Percentiles rank a stretch among this genome's conserved stretches.
Evolutionary conservation across 805 yeast genomes (phyloP).

Genomic region (Pichia manshurica): DNA sequence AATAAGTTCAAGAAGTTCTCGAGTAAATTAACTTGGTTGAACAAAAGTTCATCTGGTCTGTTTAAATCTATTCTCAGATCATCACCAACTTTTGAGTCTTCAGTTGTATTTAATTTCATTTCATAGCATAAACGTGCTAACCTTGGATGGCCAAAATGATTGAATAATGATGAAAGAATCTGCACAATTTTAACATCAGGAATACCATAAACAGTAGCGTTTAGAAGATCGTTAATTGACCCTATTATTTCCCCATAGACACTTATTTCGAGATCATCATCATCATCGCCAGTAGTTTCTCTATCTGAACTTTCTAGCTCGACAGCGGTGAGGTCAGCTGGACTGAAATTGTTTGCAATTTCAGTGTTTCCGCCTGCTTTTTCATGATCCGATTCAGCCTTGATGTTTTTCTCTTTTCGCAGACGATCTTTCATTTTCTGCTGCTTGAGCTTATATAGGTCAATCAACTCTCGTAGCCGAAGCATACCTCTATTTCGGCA

Average conservation of each 20-base stretch:
- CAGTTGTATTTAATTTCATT: conserved; percentile 42
- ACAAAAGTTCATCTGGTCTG: conserved; percentile 25
- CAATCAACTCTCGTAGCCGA: conserved; percentile 35
- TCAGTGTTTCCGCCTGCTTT: background rate
- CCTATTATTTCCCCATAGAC: conserved; percentile 18
- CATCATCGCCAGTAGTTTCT: conserved; percentile 1
- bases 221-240: conserved; percentile 55
- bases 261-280: conserved; percentile 22
- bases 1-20: conserved; percentile 20
- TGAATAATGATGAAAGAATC: conserved; percentile 45
- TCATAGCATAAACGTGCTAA: conserved; percentile 56
- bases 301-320: background rate
- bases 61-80: conserved; percentile 21
- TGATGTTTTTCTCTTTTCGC: background rate
- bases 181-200: conserved; percentile 54
- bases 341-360: background rate
- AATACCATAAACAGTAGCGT: conserved; percentile 60
- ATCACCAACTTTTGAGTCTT: conserved; percentile 25
- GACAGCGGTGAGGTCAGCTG: background rate
- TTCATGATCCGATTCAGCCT: background rate
- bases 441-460: background rate
- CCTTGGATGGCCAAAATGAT: conserved; percentile 41
- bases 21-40: conserved; percentile 24
- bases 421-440: background rate
- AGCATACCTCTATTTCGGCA: conserved; percentile 79